These are phyloP conservation scores for Lumnitzera racemosa DNA, from an alignment of 345 rosid species.

Conservation along the genomic window DNA sequence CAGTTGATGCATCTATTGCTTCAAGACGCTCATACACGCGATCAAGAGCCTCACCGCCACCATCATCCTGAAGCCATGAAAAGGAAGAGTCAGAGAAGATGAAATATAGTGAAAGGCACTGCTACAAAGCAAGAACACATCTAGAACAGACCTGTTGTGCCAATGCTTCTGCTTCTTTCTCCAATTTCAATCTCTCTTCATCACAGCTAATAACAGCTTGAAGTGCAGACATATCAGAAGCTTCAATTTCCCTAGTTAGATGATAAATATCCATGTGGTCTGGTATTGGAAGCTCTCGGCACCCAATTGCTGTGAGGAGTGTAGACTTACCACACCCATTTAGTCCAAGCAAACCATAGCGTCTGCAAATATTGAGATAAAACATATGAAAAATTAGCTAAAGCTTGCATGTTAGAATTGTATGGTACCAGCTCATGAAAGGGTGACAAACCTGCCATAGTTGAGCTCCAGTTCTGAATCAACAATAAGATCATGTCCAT, in stretches of 20 bases:
- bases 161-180: conserved; percentile 82
- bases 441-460: conserved; percentile 62
- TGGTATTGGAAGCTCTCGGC: conserved; percentile 88
- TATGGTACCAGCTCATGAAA: neutral
- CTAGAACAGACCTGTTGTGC: conserved; percentile 47
- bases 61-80: conserved; percentile 58
- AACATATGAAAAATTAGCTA: neutral
- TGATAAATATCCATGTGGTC: conserved; percentile 96
- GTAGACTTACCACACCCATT: conserved; percentile 99
- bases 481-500: conserved; percentile 91
- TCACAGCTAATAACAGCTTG: conserved; percentile 90
- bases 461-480: conserved; percentile 94
- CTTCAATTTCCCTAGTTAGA: conserved; percentile 83
- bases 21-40: conserved; percentile 87
- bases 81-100: neutral
- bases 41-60: conserved; percentile 93
- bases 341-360: conserved; percentile 93
- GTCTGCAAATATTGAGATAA: conserved; percentile 31
- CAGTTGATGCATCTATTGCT: conserved; percentile 91
- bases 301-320: conserved; percentile 77
- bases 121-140: neutral
- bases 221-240: conserved; percentile 89
- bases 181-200: conserved; percentile 83
- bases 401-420: neutral
- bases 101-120: neutral